Percentiles rank a stretch among this genome's conserved stretches.
These are phyloP conservation scores for Harringtonia lauricola DNA, from an alignment of 2,329 filamentous ascomycete species.

Conservation along the genomic window DNA sequence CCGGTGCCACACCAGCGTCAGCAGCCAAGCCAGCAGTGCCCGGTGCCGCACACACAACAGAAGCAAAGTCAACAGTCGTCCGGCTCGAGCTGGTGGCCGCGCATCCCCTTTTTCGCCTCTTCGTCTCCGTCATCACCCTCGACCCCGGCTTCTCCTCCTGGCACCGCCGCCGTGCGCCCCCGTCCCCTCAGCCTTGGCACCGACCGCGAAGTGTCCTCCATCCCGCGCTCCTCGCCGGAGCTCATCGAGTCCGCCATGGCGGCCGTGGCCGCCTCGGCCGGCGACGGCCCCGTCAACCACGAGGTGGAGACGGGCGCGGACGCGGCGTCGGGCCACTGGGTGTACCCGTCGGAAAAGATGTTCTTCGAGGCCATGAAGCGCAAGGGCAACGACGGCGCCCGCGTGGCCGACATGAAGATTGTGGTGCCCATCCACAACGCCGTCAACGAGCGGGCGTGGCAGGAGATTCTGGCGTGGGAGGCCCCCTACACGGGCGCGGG, in stretches of 20 bases:
- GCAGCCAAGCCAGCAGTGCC: neutral
- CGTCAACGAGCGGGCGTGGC: constrained; percentile 94
- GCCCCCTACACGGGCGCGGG: constrained; percentile 38
- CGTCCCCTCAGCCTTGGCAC: constrained; percentile 37
- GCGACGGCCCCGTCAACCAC: constrained; percentile 44
- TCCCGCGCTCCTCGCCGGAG: constrained; percentile 42
- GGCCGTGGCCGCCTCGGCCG: constrained; percentile 26
- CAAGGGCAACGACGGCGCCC: constrained; percentile 67
- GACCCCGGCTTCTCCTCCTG: constrained; percentile 8
- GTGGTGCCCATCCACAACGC: constrained; percentile 98
- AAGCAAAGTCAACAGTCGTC: constrained; percentile 15
- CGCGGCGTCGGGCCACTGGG: constrained; percentile 71
- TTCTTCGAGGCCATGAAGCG: constrained; percentile 96
- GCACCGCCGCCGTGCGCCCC: constrained; percentile 3
- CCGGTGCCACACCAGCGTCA: neutral
- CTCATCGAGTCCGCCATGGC: neutral
- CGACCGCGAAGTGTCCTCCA: constrained; percentile 66
- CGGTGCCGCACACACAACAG: neutral
- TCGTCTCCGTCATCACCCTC: constrained; percentile 38
- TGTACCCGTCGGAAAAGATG: constrained; percentile 93
- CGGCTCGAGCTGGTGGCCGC: too few species aligned
- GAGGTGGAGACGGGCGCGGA: constrained; percentile 70
- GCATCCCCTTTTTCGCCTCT: constrained; percentile 20
- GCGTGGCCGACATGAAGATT: constrained; percentile 68
- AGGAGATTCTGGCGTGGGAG: constrained; percentile 87